Conservation (phyloP, 768 basidiomycete species). For the Coprinellus aureogranulatus region DNA sequence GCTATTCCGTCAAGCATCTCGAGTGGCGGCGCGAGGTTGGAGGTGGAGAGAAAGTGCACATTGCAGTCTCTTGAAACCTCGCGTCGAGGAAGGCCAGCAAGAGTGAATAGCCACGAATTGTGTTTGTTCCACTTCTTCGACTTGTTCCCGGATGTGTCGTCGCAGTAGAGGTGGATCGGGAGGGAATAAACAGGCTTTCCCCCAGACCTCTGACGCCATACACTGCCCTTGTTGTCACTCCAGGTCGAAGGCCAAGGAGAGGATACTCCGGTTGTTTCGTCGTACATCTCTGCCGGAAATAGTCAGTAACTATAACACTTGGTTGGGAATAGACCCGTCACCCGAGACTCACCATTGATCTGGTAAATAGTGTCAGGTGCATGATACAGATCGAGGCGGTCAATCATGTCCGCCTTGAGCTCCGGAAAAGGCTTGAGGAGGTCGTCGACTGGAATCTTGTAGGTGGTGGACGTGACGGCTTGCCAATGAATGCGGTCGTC, state of each 20-base stretch:
- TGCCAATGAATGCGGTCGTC: neutral
- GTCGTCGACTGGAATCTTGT: neutral
- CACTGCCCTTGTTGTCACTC: neutral
- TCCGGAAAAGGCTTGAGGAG: neutral
- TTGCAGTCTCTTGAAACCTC: slow-evolving; percentile 31
- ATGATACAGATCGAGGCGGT: neutral
- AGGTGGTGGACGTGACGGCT: neutral
- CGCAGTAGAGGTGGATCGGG: slow-evolving; percentile 41
- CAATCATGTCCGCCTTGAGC: neutral
- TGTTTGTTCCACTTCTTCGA: slow-evolving; percentile 52
- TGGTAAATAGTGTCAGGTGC: neutral
- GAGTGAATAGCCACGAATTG: slow-evolving; percentile 36
- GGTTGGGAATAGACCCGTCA: neutral
- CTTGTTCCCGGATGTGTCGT: slow-evolving; percentile 43
- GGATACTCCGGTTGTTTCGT: neutral
- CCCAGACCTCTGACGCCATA: slow-evolving; percentile 16
- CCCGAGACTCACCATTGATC: neutral
- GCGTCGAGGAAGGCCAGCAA: slow-evolving; percentile 33
- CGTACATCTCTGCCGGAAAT: neutral
- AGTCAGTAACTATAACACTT: neutral
- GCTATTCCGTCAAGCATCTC: slow-evolving; percentile 44
- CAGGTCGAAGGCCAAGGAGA: neutral
- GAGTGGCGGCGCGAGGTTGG: slow-evolving; percentile 38
- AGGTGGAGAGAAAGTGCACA: slow-evolving; percentile 41
- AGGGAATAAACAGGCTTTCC: slow-evolving; percentile 28